Base-by-base conservation (phyloP, 2,329 filamentous ascomycete genomes). In the Elsinoe ampelina region DNA sequence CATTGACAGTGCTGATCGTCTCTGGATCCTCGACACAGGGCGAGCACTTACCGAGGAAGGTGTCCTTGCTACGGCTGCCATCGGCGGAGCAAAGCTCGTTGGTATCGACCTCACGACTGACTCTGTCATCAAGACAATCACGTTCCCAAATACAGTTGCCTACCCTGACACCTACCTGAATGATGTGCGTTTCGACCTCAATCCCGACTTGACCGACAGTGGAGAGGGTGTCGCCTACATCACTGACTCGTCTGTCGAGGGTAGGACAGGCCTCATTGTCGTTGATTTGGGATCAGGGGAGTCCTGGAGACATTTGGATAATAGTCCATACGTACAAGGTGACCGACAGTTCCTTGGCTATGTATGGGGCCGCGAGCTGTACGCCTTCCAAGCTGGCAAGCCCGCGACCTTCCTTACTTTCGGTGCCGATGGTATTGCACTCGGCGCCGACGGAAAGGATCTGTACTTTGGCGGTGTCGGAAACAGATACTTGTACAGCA, bases 11-110 rank as follows among this genome's bases (percentile, higher is more conserved):
- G 63, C 67, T 2, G 75, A 80, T 63, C 71, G 75, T 5, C 70
- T 79, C 17, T 80, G 77, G 77, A 74, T 80, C 54, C 71, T 80
- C 6, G 78, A 80, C 60, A 80, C 77, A 2, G 77, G 77, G 7
- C 71, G 77, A 19, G 72, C 71, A 1, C 63, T 69, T n/a, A 70
- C 69, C 3, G 61, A 64, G 0, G 70, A 77, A 43, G 74, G 74
- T 3, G 73, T 71, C 0, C 71, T 78, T 10, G 69, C 79, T 8
- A 63, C 65, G 0, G 71, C 77, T 0, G 66, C 70, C 1, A 70
- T 71, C 26, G 77, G 77, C 35, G 77, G 78, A 0, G 75, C 77
- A 0, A 80, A 80, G 60, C 68, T 80, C 8, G 61, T 80, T 8
- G 73, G 75, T 6, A 71, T 80, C 10, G 64, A 77, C 59, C 67